Base-by-base conservation (phyloP, 2,329 filamentous ascomycete species). In the Alternaria longipes region DNA sequence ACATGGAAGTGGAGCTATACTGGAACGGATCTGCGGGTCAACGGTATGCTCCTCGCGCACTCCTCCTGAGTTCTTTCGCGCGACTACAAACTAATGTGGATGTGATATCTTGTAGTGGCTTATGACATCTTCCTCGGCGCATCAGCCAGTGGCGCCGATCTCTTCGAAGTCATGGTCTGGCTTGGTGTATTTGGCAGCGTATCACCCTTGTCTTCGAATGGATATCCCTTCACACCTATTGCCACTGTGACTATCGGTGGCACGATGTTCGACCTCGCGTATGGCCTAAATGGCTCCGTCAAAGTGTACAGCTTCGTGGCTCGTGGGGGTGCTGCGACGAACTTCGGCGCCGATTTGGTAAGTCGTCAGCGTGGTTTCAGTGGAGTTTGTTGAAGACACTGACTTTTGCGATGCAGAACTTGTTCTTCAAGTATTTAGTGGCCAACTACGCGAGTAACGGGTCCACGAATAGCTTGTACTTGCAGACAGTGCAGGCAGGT, bases 101-200 rank as follows among this genome's bases (percentile, higher is more conserved):
- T 36, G 32, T 36, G 0, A 12, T 0, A 11, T 30, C 28, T 11
- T 11, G 8, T 36, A 36, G 32, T 36, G 2, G 32, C 12, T 6
- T 36, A 36, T 4, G 32, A 36, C 6, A 36, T 6, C 14, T 36
- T 36, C 14, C 32, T 36, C 14, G 14, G 32, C 12, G 2, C 32
- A 20, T 47, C 45, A 32, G 11, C 26, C 11, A 47, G 45, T 16
- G 26, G 28, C 4, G 5, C 45, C 9, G 22, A 32, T 3, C 26
- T 47, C 11, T 47, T 47, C 6, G 45, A 47, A 47, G 28, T 32
- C 45, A 47, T 47, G 45, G 11, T 47, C 45, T 47, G 45, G 45
- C 45, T 47, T 3, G 45, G 45, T 16, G 45, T 32, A 26, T 47
- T 30, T 11, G 45, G 45, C 12, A 18, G 45, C 0, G 45, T 47